Percentiles rank a stretch among this genome's conserved stretches.
phyloP scores from a whole-genome alignment of 768 basidiomycete species.

The Lactarius evosmus region DNA sequence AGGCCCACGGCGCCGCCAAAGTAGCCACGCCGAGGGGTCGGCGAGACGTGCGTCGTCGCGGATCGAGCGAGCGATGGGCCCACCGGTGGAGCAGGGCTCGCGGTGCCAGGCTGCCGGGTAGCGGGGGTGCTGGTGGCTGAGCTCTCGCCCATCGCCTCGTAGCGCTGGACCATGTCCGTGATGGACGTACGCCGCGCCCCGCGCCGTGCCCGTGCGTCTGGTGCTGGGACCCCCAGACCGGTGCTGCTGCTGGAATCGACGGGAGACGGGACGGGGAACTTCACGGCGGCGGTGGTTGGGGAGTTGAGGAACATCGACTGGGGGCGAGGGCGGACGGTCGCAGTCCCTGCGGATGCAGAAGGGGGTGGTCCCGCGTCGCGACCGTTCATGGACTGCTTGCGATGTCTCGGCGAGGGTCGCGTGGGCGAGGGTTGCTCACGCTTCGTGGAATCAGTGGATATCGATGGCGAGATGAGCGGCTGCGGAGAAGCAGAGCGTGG shows the following conservation, averaged over 20 bases:
- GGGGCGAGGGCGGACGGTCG: slow-evolving; percentile 46
- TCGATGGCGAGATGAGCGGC: slow-evolving; percentile 16
- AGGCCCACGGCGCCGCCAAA: slow-evolving; percentile 17
- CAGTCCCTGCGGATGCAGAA: slow-evolving; percentile 3
- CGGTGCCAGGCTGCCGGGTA: slow-evolving; percentile 1
- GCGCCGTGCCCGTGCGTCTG: slow-evolving; percentile 42
- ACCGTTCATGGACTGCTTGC: slow-evolving; percentile 23
- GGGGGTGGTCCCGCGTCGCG: slow-evolving; percentile 16
- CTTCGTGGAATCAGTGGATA: slow-evolving; percentile 15
- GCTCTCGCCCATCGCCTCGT: slow-evolving; percentile 57
- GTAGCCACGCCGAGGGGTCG: slow-evolving; percentile 18
- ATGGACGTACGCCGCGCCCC: slow-evolving; percentile 67
- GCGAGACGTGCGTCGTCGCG: slow-evolving; percentile 5
- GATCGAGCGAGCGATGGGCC: slow-evolving; percentile 7
- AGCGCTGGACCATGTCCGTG: slow-evolving; percentile 81
- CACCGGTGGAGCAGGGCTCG: slow-evolving; percentile 1
- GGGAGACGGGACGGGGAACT: slow-evolving; percentile 22
- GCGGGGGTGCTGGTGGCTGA: not conserved
- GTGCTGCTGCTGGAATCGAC: slow-evolving; percentile 23
- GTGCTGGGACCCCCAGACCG: slow-evolving; percentile 44
- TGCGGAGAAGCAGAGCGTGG: slow-evolving; percentile 24
- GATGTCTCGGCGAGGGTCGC: slow-evolving; percentile 11
- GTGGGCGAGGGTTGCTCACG: slow-evolving; percentile 4
- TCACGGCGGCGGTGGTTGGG: slow-evolving; percentile 39
- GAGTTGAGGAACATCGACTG: slow-evolving; percentile 82